Base-by-base conservation (phyloP, 306 rosid species). In the Dalbergia oliveri region DNA sequence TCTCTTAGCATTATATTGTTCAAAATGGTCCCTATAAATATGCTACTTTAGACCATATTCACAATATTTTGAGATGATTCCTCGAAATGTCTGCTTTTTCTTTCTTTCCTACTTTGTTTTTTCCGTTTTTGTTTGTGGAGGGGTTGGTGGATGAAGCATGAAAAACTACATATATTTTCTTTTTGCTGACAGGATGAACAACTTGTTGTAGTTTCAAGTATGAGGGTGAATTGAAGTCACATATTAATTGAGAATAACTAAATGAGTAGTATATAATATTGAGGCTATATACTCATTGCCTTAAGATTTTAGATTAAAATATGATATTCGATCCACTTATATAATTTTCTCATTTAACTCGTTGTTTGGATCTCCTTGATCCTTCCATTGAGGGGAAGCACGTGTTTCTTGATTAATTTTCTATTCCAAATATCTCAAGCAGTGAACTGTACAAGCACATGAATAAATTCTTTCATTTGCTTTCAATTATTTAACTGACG, bases 1-100 rank as follows among this genome's bases (percentile, higher is more conserved):
- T n/a, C 72, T 64, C 37, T 64, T 37, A 63, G 67, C 73, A 72
- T 21, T 62, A 26, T 79, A 58, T 51, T 80, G 59, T 35, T 80
- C 73, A 41, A 9, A 72, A n/a, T 23, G 84, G 84, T 80, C 79
- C 84, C 16, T 63, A 74, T 41, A 34, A 26, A 5, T 43, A 23
- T 37, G 49, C 84, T 37, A 37, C 41, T 80, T 80, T 80, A 19
- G 66, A 72, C 84, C 73, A 72, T 53, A 72, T 64, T 80, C 67
- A 72, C 72, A 39, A 80, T 54, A 72, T 59, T 47, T 79, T 80
- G 66, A 37, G 59, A 63, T 53, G 79, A 72, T 63, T 64, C 58
- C 26, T 80, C 49, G 45, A 79, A 4, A 56, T 79, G 58, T 71
- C 72, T 50, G 0, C 31, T 26, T 49, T 44, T 35, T 34, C 45